phyloP scores from a whole-genome alignment of 192 early-diverging fungal genomes.

The Coemansia umbellata region DNA sequence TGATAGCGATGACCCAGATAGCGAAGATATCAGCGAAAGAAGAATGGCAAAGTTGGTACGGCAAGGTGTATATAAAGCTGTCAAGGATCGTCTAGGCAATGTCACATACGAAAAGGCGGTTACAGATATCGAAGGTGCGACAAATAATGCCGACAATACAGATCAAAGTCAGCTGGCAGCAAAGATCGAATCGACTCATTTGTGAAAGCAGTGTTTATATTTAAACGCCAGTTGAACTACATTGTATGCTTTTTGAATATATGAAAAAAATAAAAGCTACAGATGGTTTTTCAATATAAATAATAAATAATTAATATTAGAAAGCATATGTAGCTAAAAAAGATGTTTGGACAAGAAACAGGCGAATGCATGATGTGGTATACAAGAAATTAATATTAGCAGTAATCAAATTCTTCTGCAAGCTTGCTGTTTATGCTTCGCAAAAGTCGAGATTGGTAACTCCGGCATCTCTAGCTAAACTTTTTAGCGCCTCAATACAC shows the following conservation, averaged over 20 bases:
- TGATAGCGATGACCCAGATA: conserved; percentile 1
- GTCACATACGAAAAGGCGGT: conserved; percentile 21
- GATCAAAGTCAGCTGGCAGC: conserved; percentile 4
- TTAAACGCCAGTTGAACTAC: too few species aligned
- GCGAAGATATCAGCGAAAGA: conserved; percentile 19
- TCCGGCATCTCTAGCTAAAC: conserved; percentile 14
- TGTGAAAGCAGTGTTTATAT: not conserved
- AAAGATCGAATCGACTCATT: not conserved
- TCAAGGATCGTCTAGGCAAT: conserved; percentile 42
- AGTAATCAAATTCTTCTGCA: too few species aligned
- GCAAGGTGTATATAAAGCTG: conserved; percentile 23
- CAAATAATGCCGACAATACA: not conserved
- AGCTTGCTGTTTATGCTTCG: conserved; percentile 1
- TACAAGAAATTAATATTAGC: too few species aligned
- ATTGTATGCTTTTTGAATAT: too few species aligned
- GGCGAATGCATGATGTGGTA: too few species aligned
- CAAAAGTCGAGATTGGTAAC: conserved; percentile 7
- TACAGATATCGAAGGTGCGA: not conserved
- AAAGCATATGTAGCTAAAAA: too few species aligned
- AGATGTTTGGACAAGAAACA: too few species aligned
- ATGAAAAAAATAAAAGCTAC: too few species aligned
- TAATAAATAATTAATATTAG: too few species aligned
- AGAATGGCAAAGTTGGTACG: conserved; percentile 36
- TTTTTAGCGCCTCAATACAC: conserved; percentile 35
- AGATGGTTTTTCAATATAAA: too few species aligned